Evolutionary conservation across 2,329 filamentous ascomycete genomes (phyloP).

Genomic region (Sclerotinia spermophila): DNA sequence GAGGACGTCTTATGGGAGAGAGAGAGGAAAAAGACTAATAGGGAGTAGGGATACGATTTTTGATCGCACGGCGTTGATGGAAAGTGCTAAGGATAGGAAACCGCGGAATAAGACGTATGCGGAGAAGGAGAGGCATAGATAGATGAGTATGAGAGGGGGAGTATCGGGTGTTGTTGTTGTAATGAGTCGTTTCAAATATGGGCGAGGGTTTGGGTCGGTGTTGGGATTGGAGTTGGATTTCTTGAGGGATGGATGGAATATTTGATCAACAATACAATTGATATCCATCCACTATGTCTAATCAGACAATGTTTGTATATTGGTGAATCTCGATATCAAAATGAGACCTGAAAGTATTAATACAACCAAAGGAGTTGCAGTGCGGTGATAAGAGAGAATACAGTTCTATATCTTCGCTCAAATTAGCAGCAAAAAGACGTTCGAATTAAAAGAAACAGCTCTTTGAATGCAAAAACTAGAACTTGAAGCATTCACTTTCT

Average conservation of each 20-base stretch:
- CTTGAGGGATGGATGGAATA: background rate
- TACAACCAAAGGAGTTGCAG: background rate
- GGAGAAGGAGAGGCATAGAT: slow-evolving; percentile 19
- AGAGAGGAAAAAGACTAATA: background rate
- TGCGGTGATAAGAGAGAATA: background rate
- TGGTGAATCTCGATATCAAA: background rate
- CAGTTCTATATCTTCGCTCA: background rate
- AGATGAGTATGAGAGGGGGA: background rate
- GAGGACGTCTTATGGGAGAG: no score
- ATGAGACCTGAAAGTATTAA: background rate
- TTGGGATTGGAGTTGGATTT: background rate
- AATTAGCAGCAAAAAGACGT: background rate
- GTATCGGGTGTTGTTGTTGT: background rate
- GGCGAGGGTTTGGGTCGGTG: background rate
- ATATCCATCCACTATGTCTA: background rate
- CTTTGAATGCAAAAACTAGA: no score
- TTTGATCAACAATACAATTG: background rate
- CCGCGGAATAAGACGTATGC: slow-evolving; percentile 23
- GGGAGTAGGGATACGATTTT: slow-evolving; percentile 22
- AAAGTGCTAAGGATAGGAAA: slow-evolving; percentile 20
- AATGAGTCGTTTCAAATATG: background rate
- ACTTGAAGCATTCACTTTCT: background rate
- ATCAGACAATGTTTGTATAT: background rate
- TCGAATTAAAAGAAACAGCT: background rate
- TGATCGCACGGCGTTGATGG: slow-evolving; percentile 22